Percentiles rank a stretch among this genome's conserved stretches.
phyloP scores from a whole-genome alignment of 805 yeast genomes.

The Candida chilensis region DNA sequence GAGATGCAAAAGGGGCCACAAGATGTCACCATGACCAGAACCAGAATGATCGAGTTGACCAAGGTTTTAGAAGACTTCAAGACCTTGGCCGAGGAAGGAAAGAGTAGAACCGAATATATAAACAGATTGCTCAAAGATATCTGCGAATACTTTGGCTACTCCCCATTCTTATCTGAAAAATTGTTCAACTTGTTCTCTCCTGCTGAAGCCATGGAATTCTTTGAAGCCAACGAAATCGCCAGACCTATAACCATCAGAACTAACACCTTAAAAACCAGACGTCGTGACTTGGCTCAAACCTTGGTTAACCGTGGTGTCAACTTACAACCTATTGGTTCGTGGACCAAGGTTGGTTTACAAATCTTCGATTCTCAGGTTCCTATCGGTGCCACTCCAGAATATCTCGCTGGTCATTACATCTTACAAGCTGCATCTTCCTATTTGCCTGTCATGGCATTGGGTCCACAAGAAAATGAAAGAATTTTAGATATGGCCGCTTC shows the following conservation, averaged over 20 bases:
- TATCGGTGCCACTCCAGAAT: constrained; percentile 98
- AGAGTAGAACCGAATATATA: constrained; percentile 75
- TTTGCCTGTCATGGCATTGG: constrained; percentile 94
- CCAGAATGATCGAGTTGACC: constrained; percentile 92
- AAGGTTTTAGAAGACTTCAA: constrained; percentile 89
- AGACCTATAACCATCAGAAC: constrained; percentile 97
- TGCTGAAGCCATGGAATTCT: constrained; percentile 94
- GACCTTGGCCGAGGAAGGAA: constrained; percentile 75
- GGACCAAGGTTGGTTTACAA: constrained; percentile 98
- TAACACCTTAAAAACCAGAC: constrained; percentile 89
- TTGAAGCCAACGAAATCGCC: constrained; percentile 96
- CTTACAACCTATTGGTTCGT: constrained; percentile 90
- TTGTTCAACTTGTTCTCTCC: constrained; percentile 88
- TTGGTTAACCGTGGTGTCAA: constrained; percentile 95
- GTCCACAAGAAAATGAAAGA: constrained; percentile 96
- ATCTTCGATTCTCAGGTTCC: constrained; percentile 99
- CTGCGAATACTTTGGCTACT: constrained; percentile 89
- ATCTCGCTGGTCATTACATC: constrained; percentile 94
- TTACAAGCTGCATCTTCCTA: constrained; percentile 98
- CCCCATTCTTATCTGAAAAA: constrained; percentile 88
- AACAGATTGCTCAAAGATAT: constrained; percentile 78
- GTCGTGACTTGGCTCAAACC: constrained; percentile 93
- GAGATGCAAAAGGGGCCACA: constrained; percentile 44
- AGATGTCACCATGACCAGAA: constrained; percentile 76
- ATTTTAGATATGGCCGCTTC: constrained; percentile 98